Percentiles rank a stretch among this genome's conserved stretches.
Conservation (phyloP, 2,329 filamentous ascomycete species). For the Penicillium fuscoglaucum region DNA sequence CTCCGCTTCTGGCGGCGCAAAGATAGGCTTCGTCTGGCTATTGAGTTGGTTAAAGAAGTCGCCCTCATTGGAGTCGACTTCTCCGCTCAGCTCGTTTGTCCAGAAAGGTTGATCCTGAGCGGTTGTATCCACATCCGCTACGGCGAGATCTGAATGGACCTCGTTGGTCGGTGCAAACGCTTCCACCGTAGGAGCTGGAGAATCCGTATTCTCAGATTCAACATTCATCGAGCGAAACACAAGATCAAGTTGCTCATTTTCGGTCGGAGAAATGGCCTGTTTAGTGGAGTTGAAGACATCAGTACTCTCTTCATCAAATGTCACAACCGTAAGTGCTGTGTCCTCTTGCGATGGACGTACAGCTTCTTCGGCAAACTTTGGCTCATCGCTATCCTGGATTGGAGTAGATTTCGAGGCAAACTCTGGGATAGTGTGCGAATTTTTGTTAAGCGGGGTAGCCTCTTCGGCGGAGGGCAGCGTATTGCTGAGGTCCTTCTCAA, state of each 20-base stretch:
- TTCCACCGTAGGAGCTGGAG: not conserved
- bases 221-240: not conserved
- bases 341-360: not conserved
- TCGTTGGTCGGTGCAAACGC: constrained; percentile 6
- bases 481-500: constrained; percentile 1
- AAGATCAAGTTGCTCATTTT: constrained; percentile 1
- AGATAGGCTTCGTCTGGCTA: constrained; percentile 43
- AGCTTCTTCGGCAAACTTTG: not conserved
- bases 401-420: not conserved
- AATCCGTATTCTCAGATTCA: not conserved
- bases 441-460: not conserved
- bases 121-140: constrained; percentile 14
- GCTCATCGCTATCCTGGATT: not conserved
- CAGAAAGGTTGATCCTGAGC: constrained; percentile 37
- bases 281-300: not conserved
- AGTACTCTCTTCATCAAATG: not conserved
- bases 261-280: constrained; percentile 1
- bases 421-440: not conserved
- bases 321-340: not conserved
- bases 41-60: constrained; percentile 63
- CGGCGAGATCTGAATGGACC: constrained; percentile 2
- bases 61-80: constrained; percentile 49
- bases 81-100: constrained; percentile 51
- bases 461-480: not conserved
- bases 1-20: constrained; percentile 46